phyloP scores from a whole-genome alignment of 2,329 filamentous ascomycete species.

The Hypoxylon sp. region DNA sequence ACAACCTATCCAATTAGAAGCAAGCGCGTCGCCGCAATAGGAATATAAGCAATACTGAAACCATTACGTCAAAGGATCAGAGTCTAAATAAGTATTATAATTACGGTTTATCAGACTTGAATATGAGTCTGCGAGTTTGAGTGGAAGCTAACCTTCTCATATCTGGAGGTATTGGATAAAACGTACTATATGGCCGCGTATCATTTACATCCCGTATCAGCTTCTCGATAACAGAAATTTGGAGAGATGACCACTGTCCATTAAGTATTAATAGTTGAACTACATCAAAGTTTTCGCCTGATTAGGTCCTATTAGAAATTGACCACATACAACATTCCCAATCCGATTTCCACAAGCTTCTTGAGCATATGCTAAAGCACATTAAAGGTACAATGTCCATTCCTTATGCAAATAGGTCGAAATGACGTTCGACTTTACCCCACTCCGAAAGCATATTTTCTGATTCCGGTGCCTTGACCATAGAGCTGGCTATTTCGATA shows the following conservation, averaged over 20 bases:
- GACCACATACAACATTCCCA: conserved; percentile 38
- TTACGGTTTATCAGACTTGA: background rate
- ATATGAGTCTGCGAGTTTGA: background rate
- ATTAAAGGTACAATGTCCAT: conserved; percentile 5
- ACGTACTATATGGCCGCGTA: background rate
- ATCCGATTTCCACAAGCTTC: conserved; percentile 11
- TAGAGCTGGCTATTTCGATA: conserved; percentile 58
- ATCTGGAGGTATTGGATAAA: background rate
- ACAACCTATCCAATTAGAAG: conserved; percentile 28
- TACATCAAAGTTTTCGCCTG: conserved; percentile 34
- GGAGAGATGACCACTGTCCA: conserved; percentile 2
- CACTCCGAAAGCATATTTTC: conserved; percentile 58
- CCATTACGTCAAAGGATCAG: conserved; percentile 6
- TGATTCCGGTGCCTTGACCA: conserved; percentile 55
- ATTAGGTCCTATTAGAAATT: conserved; percentile 40
- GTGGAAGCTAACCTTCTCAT: background rate
- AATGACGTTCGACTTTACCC: conserved; percentile 53
- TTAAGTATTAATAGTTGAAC: conserved; percentile 39
- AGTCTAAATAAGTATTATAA: background rate
- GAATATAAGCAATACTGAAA: conserved; percentile 19
- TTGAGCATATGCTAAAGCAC: conserved; percentile 30
- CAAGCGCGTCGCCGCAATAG: conserved; percentile 32
- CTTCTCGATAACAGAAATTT: background rate
- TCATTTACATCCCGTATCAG: background rate
- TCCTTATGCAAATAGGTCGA: conserved; percentile 50